A percentile compares a stretch with the other conserved stretches of the same genome.
phyloP scores from a whole-genome alignment of 2,329 filamentous ascomycete genomes.

The Cladosporium oxysporum region DNA sequence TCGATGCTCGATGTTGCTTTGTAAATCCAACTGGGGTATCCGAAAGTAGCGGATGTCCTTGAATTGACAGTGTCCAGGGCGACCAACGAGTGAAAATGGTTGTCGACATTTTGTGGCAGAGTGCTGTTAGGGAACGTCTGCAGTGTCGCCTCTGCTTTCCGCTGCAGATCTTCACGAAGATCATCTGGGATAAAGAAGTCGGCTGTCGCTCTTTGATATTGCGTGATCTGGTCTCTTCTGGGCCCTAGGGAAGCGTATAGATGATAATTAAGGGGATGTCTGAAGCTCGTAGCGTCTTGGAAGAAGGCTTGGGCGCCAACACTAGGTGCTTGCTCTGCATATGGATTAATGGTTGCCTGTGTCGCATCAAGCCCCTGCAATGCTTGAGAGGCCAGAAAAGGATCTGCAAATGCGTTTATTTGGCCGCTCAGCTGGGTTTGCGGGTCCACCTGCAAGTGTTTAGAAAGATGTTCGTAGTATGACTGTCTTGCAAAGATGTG shows the following conservation, averaged over 20 bases:
- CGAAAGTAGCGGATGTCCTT: conserved; percentile 77
- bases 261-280: conserved; percentile 77
- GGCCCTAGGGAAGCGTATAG: conserved; percentile 86
- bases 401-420: conserved; percentile 44
- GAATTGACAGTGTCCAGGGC: conserved; percentile 80
- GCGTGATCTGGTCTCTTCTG: conserved; percentile 75
- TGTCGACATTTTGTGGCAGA: conserved; percentile 71
- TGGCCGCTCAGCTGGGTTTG: conserved; percentile 34
- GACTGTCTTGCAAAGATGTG: neutral
- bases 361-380: conserved; percentile 35
- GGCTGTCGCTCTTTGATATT: conserved; percentile 82
- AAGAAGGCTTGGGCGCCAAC: conserved; percentile 69
- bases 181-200: conserved; percentile 92
- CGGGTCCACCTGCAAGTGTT: conserved; percentile 24
- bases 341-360: conserved; percentile 60
- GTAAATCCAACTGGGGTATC: conserved; percentile 91
- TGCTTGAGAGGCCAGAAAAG: conserved; percentile 41
- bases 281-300: conserved; percentile 57
- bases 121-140: conserved; percentile 76
- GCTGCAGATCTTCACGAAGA: conserved; percentile 82
- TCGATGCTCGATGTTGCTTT: conserved; percentile 89
- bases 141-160: conserved; percentile 79
- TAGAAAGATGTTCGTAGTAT: conserved; percentile 25
- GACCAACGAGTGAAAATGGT: conserved; percentile 85
- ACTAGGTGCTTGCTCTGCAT: conserved; percentile 68